Percentiles rank a stretch among this genome's conserved stretches.
Evolutionary conservation across 2,329 filamentous ascomycete species (phyloP).

Genomic region (Fusarium sp.): DNA sequence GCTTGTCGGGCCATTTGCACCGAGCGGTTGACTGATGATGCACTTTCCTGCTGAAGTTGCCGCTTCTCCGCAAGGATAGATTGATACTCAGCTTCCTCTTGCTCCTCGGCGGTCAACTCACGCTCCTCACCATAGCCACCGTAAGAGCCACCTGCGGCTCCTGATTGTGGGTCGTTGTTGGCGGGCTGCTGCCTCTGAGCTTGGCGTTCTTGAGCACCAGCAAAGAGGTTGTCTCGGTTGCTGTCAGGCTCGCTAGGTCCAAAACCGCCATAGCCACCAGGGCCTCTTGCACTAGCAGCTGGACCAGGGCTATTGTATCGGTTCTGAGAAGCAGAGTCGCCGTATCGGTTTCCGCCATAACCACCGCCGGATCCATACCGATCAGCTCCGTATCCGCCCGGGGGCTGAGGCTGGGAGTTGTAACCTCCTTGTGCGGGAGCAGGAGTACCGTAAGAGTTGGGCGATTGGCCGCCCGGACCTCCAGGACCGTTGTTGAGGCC

Average conservation of each 20-base stretch:
- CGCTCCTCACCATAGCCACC: constrained; percentile 76
- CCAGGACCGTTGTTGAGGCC: constrained; percentile 54
- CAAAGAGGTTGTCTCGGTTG: constrained; percentile 74
- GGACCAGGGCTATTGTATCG: constrained; percentile 62
- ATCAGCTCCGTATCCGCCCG: constrained; percentile 65
- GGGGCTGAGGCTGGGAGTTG: constrained; percentile 45
- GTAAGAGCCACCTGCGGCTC: constrained; percentile 52
- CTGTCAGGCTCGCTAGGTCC: constrained; percentile 63
- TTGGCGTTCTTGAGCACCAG: constrained; percentile 65
- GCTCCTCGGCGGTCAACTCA: constrained; percentile 83
- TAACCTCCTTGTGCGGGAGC: constrained; percentile 39
- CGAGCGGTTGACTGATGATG: constrained; percentile 56
- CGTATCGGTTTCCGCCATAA: constrained; percentile 68
- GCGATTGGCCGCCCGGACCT: constrained; percentile 45
- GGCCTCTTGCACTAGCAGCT: constrained; percentile 57
- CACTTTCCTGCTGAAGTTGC: constrained; percentile 82
- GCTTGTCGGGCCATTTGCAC: constrained; percentile 60
- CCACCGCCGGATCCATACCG: constrained; percentile 63
- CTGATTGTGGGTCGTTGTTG: constrained; percentile 45
- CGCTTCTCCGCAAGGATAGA: constrained; percentile 67
- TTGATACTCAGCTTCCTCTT: constrained; percentile 79
- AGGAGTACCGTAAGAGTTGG: constrained; percentile 42
- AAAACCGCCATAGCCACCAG: constrained; percentile 73
- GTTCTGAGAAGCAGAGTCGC: constrained; percentile 66
- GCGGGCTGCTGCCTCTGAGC: constrained; percentile 55